Percentiles rank a stretch among this genome's conserved stretches.
Evolutionary conservation across 2,329 filamentous ascomycete genomes (phyloP).

Genomic region (Fusarium sp.): DNA sequence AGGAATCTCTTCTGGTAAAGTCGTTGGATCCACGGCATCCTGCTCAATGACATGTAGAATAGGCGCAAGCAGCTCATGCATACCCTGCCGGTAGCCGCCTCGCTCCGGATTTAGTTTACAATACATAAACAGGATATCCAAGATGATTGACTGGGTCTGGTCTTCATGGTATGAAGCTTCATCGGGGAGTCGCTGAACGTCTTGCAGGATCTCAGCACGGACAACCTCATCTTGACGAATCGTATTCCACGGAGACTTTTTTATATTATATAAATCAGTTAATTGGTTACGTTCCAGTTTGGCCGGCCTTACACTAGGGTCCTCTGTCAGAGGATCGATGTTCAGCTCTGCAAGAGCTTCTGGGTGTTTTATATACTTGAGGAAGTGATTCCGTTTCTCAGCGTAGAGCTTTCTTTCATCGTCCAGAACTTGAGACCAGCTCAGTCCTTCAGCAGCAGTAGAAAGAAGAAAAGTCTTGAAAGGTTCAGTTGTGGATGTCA

Average conservation of each 20-base stretch:
- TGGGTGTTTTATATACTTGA: conserved; percentile 84
- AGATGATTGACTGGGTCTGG: conserved; percentile 78
- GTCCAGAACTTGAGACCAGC: conserved; percentile 73
- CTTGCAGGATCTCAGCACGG: conserved; percentile 89
- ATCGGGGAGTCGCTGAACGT: conserved; percentile 92
- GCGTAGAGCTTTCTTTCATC: conserved; percentile 79
- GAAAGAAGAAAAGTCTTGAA: conserved; percentile 81
- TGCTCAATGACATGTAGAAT: conserved; percentile 84
- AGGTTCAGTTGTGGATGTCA: conserved; percentile 14
- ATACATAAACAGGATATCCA: conserved; percentile 92
- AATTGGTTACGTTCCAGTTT: neutral
- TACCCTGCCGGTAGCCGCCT: conserved; percentile 94
- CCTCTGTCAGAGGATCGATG: conserved; percentile 86
- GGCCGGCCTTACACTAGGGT: conserved; percentile 59
- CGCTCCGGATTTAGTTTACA: conserved; percentile 89
- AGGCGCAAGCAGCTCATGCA: conserved; percentile 95
- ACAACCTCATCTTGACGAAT: conserved; percentile 84
- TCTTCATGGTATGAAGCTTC: conserved; percentile 88
- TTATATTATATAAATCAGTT: conserved; percentile 11
- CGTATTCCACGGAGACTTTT: conserved; percentile 88
- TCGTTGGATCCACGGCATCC: conserved; percentile 73
- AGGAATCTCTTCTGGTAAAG: conserved; percentile 44
- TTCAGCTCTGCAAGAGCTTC: conserved; percentile 76
- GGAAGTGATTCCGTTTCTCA: conserved; percentile 74
- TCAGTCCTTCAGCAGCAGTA: conserved; percentile 66